Percentiles rank a stretch among this genome's conserved stretches.
Conservation (phyloP, 352 stramenopile species). For the Phytophthora megakarya region DNA sequence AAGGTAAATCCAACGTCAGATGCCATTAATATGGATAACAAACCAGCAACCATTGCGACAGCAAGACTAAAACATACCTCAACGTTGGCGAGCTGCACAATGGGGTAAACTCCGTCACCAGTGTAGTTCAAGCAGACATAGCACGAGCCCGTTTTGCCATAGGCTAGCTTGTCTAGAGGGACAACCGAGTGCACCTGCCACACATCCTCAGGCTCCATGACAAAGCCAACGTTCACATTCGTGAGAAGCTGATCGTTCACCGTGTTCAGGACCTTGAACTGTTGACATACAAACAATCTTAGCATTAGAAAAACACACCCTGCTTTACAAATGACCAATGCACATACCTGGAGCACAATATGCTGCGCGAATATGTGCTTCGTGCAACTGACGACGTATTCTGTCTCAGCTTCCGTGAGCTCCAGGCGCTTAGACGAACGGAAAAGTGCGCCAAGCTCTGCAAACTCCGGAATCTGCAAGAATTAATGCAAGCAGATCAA, state of each 20-base stretch:
- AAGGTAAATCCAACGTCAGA: constrained; percentile 13
- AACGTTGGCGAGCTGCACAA: constrained; percentile 91
- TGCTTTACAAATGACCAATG: not conserved
- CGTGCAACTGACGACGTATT: constrained; percentile 97
- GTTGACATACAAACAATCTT: constrained; percentile 39
- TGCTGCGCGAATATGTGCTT: constrained; percentile 98
- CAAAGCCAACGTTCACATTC: constrained; percentile 93
- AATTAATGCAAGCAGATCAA: not conserved
- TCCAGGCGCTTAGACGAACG: constrained; percentile 89
- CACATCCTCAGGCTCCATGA: constrained; percentile 90
- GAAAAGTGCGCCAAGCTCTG: constrained; percentile 93
- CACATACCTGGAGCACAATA: constrained; percentile 89
- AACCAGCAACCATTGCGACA: no score
- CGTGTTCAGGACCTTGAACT: constrained; percentile 99
- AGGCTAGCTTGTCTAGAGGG: constrained; percentile 86
- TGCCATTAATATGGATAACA: not conserved
- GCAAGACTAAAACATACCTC: constrained; percentile 58
- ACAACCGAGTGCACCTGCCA: constrained; percentile 94
- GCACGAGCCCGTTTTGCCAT: constrained; percentile 93
- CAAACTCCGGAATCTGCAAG: constrained; percentile 93
- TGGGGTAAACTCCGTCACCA: constrained; percentile 71
- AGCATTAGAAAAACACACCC: constrained; percentile 7
- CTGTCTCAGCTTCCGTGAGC: constrained; percentile 97
- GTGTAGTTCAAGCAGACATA: constrained; percentile 94
- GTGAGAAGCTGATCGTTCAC: constrained; percentile 97